A percentile compares a stretch with the other conserved stretches of the same genome.
Evolutionary conservation across 176 grass and related monocot species (phyloP).

Genomic region (Aechmea fasciata): DNA sequence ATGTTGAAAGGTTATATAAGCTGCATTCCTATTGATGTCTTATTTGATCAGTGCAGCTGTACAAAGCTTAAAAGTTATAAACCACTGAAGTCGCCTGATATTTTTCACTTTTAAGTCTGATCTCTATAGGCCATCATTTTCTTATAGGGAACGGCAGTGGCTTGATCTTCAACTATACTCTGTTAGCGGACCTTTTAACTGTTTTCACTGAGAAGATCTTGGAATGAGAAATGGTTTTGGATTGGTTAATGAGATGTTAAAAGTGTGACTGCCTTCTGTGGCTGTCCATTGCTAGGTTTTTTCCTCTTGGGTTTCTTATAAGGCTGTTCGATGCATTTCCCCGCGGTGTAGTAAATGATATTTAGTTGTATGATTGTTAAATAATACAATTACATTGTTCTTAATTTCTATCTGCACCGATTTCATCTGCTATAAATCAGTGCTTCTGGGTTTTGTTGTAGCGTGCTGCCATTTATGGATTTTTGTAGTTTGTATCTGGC

Average conservation of each 20-base stretch:
- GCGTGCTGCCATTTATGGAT: too few species aligned
- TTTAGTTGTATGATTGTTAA: too few species aligned
- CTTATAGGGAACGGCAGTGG: too few species aligned
- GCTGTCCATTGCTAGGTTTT: background rate
- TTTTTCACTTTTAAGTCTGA: background rate
- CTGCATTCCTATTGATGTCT: background rate
- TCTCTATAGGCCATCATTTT: background rate
- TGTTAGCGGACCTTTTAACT: too few species aligned
- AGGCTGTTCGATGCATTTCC: background rate
- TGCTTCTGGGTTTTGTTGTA: too few species aligned
- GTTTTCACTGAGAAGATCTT: background rate
- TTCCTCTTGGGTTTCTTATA: background rate
- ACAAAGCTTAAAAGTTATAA: background rate
- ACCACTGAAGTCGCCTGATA: background rate
- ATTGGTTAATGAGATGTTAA: background rate
- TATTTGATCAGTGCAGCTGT: too few species aligned
- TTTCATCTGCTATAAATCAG: too few species aligned
- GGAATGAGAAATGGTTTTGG: background rate
- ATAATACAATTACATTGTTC: too few species aligned
- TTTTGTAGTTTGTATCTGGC: too few species aligned
- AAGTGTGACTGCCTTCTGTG: background rate
- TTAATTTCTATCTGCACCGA: too few species aligned
- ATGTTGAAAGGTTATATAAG: background rate
- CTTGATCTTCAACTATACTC: too few species aligned
- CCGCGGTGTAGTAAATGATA: background rate